phyloP scores from a whole-genome alignment of 2,329 filamentous ascomycete species.

The Aspergillus sp. region DNA sequence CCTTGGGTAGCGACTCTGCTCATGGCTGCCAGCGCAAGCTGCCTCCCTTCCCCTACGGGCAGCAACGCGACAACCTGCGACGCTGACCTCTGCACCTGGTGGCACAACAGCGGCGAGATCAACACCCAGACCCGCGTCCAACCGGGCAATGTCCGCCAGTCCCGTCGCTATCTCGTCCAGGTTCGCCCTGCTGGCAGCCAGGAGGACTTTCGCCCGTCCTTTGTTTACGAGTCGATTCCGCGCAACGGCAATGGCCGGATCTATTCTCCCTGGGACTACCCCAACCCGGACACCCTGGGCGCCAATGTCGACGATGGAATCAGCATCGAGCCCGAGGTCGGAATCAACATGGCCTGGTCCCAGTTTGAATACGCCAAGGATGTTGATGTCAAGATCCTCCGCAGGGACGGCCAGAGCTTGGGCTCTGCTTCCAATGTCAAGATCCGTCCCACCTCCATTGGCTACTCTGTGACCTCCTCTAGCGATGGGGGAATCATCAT shows the following conservation, averaged over 20 bases:
- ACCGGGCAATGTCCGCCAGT: conserved; percentile 29
- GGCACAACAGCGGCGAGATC: conserved; percentile 30
- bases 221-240: conserved; percentile 44
- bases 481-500: conserved; percentile 7
- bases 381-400: conserved; percentile 6
- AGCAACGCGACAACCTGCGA: conserved; percentile 4
- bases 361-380: conserved; percentile 30
- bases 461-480: conserved; percentile 1
- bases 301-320: conserved; percentile 33
- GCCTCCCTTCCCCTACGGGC: neutral
- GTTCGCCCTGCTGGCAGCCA: conserved; percentile 16
- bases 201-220: conserved; percentile 35
- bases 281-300: conserved; percentile 20
- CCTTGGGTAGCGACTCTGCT: neutral
- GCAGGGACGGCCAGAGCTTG: conserved; percentile 8
- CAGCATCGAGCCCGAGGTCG: conserved; percentile 36
- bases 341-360: conserved; percentile 44
- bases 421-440: conserved; percentile 5
- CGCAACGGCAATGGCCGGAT: conserved; percentile 36
- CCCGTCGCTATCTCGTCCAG: conserved; percentile 27
- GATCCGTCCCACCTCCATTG: conserved; percentile 1
- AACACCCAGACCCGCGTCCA: conserved; percentile 27
- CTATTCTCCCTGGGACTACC: conserved; percentile 6
- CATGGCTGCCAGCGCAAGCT: conserved; percentile 7
- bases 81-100: conserved; percentile 14